phyloP scores from a whole-genome alignment of 768 basidiomycete genomes.

The Phallus indusiatus region DNA sequence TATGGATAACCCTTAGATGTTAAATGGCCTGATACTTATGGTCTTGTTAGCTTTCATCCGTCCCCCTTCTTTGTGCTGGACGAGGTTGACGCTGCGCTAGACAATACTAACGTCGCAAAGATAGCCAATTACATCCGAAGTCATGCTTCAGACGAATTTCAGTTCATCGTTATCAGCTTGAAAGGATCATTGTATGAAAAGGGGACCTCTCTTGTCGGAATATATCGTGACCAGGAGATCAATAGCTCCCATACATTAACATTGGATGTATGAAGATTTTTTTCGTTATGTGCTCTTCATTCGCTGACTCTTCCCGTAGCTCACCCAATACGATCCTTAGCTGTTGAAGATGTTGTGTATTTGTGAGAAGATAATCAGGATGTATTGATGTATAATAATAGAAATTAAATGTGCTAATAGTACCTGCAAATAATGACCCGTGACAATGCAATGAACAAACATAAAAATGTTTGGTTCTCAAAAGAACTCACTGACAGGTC shows the following conservation, averaged over 20 bases:
- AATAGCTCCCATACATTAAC: no score
- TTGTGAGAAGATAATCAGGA: no score
- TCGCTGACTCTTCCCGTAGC: constrained; percentile 23
- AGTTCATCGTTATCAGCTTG: constrained; percentile 95
- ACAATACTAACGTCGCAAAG: constrained; percentile 97
- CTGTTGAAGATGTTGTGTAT: no score
- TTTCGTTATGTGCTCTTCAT: constrained; percentile 17
- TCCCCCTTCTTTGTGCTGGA: constrained; percentile 97
- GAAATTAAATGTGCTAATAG: no score
- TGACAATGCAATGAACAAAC: no score
- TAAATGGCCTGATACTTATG: no score
- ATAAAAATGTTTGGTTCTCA: no score
- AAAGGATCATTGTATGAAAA: constrained; percentile 90
- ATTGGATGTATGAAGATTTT: constrained; percentile 86
- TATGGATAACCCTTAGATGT: no score
- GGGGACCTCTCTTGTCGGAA: constrained; percentile 90
- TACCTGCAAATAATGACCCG: no score
- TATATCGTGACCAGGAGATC: constrained; percentile 91
- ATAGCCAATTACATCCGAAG: constrained; percentile 87
- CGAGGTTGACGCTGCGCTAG: constrained; percentile 94
- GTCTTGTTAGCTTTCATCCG: constrained; percentile 84
- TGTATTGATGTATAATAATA: no score
- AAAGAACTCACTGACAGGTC: no score
- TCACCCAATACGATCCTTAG: constrained; percentile 56
- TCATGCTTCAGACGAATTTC: constrained; percentile 79